Percentiles rank a stretch among this genome's conserved stretches.
These are phyloP conservation scores for Sindora glabra DNA, from an alignment of 306 rosid species.

Conservation along the genomic window DNA sequence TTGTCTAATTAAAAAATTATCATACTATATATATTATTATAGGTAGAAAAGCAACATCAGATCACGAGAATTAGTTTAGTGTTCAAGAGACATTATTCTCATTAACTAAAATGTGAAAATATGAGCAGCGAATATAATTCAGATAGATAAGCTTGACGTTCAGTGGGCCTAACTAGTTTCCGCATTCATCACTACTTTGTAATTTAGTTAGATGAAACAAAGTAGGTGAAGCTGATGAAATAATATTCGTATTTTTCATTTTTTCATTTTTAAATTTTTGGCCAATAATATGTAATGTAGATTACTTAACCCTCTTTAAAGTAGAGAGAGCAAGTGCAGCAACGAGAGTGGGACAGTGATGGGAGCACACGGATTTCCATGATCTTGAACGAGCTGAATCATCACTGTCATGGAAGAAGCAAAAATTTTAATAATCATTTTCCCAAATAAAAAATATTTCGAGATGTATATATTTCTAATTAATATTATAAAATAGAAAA, in stretches of 20 bases:
- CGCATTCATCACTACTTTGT: no score
- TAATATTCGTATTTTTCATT: neutral
- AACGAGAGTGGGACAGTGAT: conserved; percentile 37
- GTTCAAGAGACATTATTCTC: no score
- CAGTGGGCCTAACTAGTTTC: conserved; percentile 20
- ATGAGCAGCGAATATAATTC: neutral
- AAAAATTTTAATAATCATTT: no score
- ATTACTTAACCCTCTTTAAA: conserved; percentile 11
- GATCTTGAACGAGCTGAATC: conserved; percentile 24
- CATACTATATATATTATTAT: no score
- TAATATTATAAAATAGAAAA: conserved; percentile 10
- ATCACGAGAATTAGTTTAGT: no score
- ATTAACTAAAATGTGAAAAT: no score
- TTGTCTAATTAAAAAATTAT: no score
- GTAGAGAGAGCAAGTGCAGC: conserved; percentile 15
- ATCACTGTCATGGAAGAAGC: conserved; percentile 27
- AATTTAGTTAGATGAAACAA: conserved; percentile 12
- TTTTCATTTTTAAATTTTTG: neutral
- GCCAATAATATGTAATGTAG: neutral
- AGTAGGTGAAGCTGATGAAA: conserved; percentile 21
- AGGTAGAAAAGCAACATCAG: no score
- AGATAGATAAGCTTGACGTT: neutral
- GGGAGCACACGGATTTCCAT: conserved; percentile 42
- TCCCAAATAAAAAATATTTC: no score
- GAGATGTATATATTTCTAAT: no score